These are phyloP conservation scores for Stagonosporopsis rhizophila DNA, from an alignment of 2,329 filamentous ascomycete species.

Conservation along the genomic window DNA sequence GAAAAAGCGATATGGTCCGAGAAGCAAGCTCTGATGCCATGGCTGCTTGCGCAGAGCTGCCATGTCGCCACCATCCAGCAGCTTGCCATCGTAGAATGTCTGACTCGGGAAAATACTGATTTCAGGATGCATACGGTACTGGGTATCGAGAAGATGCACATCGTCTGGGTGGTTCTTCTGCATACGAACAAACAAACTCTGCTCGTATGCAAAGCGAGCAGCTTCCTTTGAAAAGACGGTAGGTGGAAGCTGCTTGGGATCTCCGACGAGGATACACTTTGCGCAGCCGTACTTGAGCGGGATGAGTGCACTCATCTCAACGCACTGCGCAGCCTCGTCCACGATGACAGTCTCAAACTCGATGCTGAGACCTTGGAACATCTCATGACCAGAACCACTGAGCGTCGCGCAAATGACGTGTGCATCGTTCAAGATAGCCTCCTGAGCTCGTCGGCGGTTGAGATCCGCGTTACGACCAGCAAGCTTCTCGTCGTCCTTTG, in stretches of 20 bases:
- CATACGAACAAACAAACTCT: slow-evolving; percentile 98
- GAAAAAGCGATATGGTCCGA: slow-evolving; percentile 96
- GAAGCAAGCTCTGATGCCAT: slow-evolving; percentile 83
- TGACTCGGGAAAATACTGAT: slow-evolving; percentile 90
- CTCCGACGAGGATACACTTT: slow-evolving; percentile 96
- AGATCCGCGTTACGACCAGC: slow-evolving; percentile 85
- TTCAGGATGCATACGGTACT: slow-evolving; percentile 99
- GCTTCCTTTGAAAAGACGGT: slow-evolving; percentile 95
- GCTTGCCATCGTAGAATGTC: slow-evolving; percentile 88
- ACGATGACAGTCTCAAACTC: slow-evolving; percentile 99
- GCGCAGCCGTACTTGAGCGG: slow-evolving; percentile 96
- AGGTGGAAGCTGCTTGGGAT: slow-evolving; percentile 95
- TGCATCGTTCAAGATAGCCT: slow-evolving; percentile 87
- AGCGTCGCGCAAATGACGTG: slow-evolving; percentile 95
- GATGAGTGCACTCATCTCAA: slow-evolving; percentile 94
- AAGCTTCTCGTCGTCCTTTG: slow-evolving; percentile 84
- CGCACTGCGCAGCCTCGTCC: slow-evolving; percentile 97
- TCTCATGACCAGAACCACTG: slow-evolving; percentile 94
- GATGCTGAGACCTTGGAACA: slow-evolving; percentile 92
- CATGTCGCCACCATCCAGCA: slow-evolving; percentile 89
- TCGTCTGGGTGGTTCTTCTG: slow-evolving; percentile 88
- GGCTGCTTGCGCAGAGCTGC: slow-evolving; percentile 74
- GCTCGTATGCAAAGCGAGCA: slow-evolving; percentile 91
- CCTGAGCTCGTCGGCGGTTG: slow-evolving; percentile 81
- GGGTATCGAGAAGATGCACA: slow-evolving; percentile 93